These are phyloP conservation scores for Aspergillus ellipticus DNA, from an alignment of 495 filamentous ascomycete species.

Conservation along the genomic window DNA sequence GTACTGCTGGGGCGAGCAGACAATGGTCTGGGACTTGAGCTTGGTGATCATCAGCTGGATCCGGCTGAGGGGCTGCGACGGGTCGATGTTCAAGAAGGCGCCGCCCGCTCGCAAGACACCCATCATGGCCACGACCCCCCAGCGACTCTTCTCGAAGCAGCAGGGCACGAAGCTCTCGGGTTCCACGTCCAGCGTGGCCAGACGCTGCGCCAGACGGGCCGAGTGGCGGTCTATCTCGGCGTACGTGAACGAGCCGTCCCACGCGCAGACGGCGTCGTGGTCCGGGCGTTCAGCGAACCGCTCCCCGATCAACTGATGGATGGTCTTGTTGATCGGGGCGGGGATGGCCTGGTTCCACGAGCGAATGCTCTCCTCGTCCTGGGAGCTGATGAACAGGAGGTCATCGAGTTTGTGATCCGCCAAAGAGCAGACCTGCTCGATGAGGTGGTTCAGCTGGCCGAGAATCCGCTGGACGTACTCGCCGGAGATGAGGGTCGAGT, in stretches of 20 bases:
- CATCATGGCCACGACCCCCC: conserved; percentile 34
- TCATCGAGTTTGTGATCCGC: background rate
- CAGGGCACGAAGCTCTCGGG: conserved; percentile 37
- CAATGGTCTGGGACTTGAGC: conserved; percentile 36
- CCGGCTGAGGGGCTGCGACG: conserved; percentile 41
- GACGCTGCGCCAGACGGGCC: conserved; percentile 18
- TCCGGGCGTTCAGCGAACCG: conserved; percentile 11
- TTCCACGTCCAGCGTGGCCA: conserved; percentile 3
- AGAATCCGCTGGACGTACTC: conserved; percentile 8
- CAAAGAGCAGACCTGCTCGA: conserved; percentile 5
- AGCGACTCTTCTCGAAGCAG: conserved; percentile 43
- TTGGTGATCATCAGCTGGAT: conserved; percentile 46
- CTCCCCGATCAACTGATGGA: conserved; percentile 18
- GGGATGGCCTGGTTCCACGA: conserved; percentile 11
- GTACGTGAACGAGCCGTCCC: conserved; percentile 38
- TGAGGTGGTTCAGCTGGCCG: conserved; percentile 3
- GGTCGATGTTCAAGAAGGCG: conserved; percentile 47
- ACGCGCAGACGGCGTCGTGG: conserved; percentile 25
- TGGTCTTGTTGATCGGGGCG: background rate
- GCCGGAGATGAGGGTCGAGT: conserved; percentile 1
- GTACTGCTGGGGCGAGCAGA: conserved; percentile 35
- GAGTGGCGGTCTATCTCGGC: conserved; percentile 22
- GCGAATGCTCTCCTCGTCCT: conserved; percentile 7
- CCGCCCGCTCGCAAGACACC: conserved; percentile 42
- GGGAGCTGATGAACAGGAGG: background rate